Evolutionary conservation across 2,329 filamentous ascomycete genomes (phyloP).

Genomic region (Hypomyces rosellus): DNA sequence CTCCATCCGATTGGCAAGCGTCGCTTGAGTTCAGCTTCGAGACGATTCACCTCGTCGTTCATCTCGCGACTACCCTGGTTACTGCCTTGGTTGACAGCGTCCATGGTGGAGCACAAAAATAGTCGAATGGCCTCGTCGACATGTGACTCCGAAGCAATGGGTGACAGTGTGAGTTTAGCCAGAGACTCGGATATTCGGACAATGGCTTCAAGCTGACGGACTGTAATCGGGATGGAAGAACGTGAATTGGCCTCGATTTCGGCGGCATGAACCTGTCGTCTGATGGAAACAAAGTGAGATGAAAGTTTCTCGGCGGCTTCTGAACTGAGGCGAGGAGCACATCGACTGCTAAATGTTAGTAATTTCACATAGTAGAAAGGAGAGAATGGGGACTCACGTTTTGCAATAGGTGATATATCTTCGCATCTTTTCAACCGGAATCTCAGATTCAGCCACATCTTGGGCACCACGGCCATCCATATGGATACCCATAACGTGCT

Average conservation of each 20-base stretch:
- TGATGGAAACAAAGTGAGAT: constrained; percentile 94
- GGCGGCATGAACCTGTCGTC: constrained; percentile 84
- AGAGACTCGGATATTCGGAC: constrained; percentile 95
- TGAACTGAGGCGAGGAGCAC: constrained; percentile 81
- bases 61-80: constrained; percentile 79
- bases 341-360: constrained; percentile 52
- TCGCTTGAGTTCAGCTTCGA: constrained; percentile 83
- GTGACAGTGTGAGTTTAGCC: constrained; percentile 81
- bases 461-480: constrained; percentile 83
- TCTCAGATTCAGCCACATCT: constrained; percentile 78
- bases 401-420: constrained; percentile 97
- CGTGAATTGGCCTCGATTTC: constrained; percentile 86
- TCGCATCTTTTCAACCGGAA: constrained; percentile 94
- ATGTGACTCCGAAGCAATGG: constrained; percentile 81
- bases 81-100: constrained; percentile 86
- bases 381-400: constrained; percentile 53
- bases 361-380: not conserved
- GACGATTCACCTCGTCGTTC: constrained; percentile 79
- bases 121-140: constrained; percentile 96
- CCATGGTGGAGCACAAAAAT: constrained; percentile 96
- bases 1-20: constrained; percentile 92
- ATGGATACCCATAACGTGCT: constrained; percentile 95
- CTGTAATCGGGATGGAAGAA: constrained; percentile 93
- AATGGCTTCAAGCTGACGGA: constrained; percentile 94
- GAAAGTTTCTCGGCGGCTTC: constrained; percentile 94